Evolutionary conservation across 208 protist genomes (phyloP).

Genomic region (Novymonas esmeraldas): DNA sequence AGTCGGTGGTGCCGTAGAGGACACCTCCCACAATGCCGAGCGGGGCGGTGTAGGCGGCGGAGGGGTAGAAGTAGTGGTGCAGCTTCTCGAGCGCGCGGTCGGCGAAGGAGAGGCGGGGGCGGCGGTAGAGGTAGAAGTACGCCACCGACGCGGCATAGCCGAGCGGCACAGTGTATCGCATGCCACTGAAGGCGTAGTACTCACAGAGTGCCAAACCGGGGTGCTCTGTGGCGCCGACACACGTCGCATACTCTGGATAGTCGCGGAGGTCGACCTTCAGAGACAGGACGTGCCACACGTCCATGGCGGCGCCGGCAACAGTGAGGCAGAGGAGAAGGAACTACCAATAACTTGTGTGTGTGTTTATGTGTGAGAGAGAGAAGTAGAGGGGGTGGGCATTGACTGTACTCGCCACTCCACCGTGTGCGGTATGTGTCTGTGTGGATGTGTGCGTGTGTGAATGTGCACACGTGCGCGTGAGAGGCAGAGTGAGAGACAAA

Average conservation of each 20-base stretch:
- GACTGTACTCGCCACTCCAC: no score
- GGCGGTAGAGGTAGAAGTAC: conserved; percentile 72
- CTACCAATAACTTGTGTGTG: no score
- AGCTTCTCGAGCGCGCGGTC: conserved; percentile 58
- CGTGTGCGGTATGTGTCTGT: no score
- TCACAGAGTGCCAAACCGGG: conserved; percentile 59
- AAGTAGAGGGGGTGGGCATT: no score
- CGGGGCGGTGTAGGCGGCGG: conserved; percentile 69
- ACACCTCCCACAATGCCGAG: conserved; percentile 47
- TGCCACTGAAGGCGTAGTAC: conserved; percentile 47
- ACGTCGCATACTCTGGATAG: conserved; percentile 58
- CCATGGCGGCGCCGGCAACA: neutral
- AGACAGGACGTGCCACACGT: conserved; percentile 1
- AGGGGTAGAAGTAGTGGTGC: conserved; percentile 84
- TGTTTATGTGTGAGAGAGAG: no score
- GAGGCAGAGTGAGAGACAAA: no score
- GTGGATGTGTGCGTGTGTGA: no score
- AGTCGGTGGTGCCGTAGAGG: conserved; percentile 35
- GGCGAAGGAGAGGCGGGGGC: conserved; percentile 65
- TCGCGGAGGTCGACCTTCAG: conserved; percentile 36
- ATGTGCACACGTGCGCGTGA: no score
- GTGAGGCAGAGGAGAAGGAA: no score
- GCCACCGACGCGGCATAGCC: conserved; percentile 51
- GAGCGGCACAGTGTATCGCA: conserved; percentile 51
- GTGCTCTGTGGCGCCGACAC: conserved; percentile 23